Evolutionary conservation across 2,329 filamentous ascomycete genomes (phyloP).

Genomic region (Penicillium sp.): DNA sequence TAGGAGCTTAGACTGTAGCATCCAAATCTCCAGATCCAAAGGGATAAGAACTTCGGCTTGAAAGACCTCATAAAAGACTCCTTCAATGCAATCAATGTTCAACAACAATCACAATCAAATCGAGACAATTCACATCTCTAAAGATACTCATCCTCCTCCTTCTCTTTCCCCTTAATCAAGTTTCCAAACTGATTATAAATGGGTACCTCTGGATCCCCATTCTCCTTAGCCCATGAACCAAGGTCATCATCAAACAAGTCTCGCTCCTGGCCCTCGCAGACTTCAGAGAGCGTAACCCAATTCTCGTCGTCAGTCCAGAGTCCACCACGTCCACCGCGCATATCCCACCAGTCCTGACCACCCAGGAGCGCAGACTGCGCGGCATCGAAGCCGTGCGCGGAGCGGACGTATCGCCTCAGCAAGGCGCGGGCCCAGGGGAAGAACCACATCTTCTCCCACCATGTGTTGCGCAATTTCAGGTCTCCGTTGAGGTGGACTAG

Average conservation of each 20-base stretch:
- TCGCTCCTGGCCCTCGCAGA: slow-evolving; percentile 53
- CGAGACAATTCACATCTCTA: background rate
- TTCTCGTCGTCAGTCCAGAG: slow-evolving; percentile 59
- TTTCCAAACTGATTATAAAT: slow-evolving; percentile 49
- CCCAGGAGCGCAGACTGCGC: slow-evolving; percentile 54
- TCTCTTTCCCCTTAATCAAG: slow-evolving; percentile 44
- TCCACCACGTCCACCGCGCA: slow-evolving; percentile 59
- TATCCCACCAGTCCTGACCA: slow-evolving; percentile 57
- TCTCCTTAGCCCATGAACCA: slow-evolving; percentile 50
- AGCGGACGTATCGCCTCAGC: slow-evolving; percentile 56
- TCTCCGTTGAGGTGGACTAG: slow-evolving; percentile 51
- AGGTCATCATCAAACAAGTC: slow-evolving; percentile 57
- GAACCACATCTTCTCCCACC: slow-evolving; percentile 59
- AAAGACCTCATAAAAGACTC: background rate
- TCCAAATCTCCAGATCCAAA: background rate
- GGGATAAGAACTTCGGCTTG: too few species aligned
- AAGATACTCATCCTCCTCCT: slow-evolving; percentile 11
- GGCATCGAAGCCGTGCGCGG: slow-evolving; percentile 49
- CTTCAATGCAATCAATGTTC: background rate
- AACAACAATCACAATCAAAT: background rate
- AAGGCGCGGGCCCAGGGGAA: slow-evolving; percentile 56
- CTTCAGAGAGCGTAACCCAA: slow-evolving; percentile 58
- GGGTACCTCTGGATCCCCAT: slow-evolving; percentile 38
- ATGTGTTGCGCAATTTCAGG: slow-evolving; percentile 37
- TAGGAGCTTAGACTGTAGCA: background rate